Evolutionary conservation across 768 basidiomycete species (phyloP).

Genomic region (Naematelia encephala): DNA sequence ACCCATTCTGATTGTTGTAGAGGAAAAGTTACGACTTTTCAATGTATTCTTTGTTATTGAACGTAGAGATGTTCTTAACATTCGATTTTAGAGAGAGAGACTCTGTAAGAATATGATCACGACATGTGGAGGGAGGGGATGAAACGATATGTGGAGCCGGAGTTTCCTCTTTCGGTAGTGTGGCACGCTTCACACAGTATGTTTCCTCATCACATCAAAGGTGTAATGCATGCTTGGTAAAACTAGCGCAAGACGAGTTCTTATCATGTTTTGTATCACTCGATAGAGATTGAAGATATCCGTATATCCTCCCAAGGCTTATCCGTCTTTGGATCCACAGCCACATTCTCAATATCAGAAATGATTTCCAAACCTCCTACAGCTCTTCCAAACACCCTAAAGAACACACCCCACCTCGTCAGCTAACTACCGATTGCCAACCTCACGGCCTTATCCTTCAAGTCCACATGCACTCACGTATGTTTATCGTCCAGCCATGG

Average conservation of each 20-base stretch:
- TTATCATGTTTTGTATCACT: no score
- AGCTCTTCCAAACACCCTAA: constrained; percentile 88
- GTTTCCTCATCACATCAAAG: no score
- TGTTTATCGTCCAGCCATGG: constrained; percentile 75
- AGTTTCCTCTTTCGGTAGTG: neutral
- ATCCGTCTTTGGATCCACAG: constrained; percentile 57
- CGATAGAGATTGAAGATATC: constrained; percentile 1
- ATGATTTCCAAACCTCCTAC: constrained; percentile 83
- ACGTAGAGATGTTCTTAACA: constrained; percentile 21
- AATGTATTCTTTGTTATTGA: constrained; percentile 4
- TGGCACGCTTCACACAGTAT: neutral
- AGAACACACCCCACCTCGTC: no score
- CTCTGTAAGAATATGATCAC: neutral
- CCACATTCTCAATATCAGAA: constrained; percentile 68
- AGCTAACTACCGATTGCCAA: no score
- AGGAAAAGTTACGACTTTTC: constrained; percentile 24
- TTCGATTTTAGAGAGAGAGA: constrained; percentile 6
- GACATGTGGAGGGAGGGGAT: neutral
- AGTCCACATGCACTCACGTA: constrained; percentile 52
- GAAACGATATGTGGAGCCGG: neutral
- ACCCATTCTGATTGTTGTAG: constrained; percentile 48
- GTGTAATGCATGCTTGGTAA: no score
- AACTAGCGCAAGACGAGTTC: no score
- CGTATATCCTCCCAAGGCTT: constrained; percentile 70
- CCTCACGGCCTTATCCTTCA: no score